Base-by-base conservation (phyloP, 1,284 basidiomycete species). In the Pseudozyma pruni region DNA sequence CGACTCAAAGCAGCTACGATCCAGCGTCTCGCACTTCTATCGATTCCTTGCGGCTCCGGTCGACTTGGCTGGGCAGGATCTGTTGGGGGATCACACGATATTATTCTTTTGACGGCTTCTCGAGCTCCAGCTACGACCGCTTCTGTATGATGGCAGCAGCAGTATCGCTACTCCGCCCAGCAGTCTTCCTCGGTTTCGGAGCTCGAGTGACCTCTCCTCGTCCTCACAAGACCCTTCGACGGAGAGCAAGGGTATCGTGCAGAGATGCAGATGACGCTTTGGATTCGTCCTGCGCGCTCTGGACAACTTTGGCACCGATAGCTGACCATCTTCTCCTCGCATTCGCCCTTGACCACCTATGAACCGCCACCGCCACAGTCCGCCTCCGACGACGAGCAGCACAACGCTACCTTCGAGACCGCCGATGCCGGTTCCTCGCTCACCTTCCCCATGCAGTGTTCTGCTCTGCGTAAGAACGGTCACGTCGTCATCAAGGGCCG, bases 401-500 rank as follows among this genome's bases (percentile, higher is more conserved):
- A 95, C 87, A 88, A 95, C 83, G 90, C 93, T 83, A 89, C 87
- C 83, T 94, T 96, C 83, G 92, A 95, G 87, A 81, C 86, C 87
- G 87, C 78, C 76, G 75, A 81, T 72, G 81, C 81, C 70, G 81
- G 81, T 49, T 76, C 81, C 64, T 82, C 79, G 62, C 66, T 75
- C 39, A 81, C 76, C 63, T 79, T 66, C 74, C 78, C 92, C 81
- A 93, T 91, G 90, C 93, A 97, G 88, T 98, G 96, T 87, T 98
- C 95, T 84, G 93, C 94, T 81, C 91, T 98, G 78, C 91, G 88
- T 80, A 88, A 89, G 86, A 86, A 85, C 87, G 94, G 95, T 51
- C 93, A 95, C 87, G 95, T 98, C 84, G 91, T 95, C 83, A 98
- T 98, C 87, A 97, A 98, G 88, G 87, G 90, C 79, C 90, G 94